A percentile compares a stretch with the other conserved stretches of the same genome.
These are phyloP conservation scores for Penicillium decumbens DNA, from an alignment of 2,329 filamentous ascomycete genomes.

Conservation along the genomic window DNA sequence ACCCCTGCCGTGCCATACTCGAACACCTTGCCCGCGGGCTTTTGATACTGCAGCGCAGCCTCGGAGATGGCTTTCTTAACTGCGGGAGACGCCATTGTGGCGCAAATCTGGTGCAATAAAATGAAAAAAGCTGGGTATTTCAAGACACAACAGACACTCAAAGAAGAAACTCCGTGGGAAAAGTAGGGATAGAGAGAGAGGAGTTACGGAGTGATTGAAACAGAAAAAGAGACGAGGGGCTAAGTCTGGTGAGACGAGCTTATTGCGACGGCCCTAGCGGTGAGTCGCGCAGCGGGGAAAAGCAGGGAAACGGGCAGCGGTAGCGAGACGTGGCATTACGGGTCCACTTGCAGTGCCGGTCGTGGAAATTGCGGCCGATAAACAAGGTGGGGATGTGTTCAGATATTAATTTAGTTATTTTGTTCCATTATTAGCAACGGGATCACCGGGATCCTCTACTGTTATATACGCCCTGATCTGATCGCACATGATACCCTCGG, in stretches of 20 bases:
- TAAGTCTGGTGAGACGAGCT: conserved; percentile 19
- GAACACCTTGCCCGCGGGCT: conserved; percentile 50
- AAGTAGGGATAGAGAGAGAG: background rate
- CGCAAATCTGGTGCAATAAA: conserved; percentile 18
- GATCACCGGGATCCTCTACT: conserved; percentile 9
- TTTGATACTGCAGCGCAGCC: conserved; percentile 47
- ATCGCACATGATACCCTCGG: background rate
- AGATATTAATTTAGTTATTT: conserved; percentile 2
- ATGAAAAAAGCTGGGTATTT: background rate
- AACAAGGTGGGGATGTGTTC: conserved; percentile 6
- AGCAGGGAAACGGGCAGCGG: background rate
- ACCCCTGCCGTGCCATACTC: conserved; percentile 60
- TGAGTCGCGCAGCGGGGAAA: conserved; percentile 20
- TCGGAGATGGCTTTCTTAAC: conserved; percentile 45
- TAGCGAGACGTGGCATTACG: conserved; percentile 15
- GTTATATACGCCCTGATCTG: conserved; percentile 8
- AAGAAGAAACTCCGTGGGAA: background rate
- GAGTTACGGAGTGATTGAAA: conserved; percentile 10
- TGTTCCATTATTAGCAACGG: conserved; percentile 9
- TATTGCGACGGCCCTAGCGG: conserved; percentile 26
- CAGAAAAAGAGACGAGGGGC: conserved; percentile 23
- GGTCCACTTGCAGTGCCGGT: background rate
- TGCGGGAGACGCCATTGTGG: conserved; percentile 42
- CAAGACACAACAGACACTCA: background rate
- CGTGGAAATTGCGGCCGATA: conserved; percentile 14